These are phyloP conservation scores for Crithidia expoeki DNA, from an alignment of 208 protist genomes.

Conservation along the genomic window DNA sequence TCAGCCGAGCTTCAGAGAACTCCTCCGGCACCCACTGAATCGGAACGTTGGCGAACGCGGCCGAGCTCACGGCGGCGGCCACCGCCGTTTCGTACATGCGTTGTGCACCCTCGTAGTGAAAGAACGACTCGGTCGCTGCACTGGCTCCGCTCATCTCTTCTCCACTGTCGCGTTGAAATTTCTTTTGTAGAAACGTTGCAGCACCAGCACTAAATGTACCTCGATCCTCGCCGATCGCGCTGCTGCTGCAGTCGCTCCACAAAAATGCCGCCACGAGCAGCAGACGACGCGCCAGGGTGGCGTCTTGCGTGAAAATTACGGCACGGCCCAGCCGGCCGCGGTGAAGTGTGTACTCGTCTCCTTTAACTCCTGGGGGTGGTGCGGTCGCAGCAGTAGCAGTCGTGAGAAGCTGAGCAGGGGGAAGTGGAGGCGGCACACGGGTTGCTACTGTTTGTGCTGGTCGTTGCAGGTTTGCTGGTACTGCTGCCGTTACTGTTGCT, in stretches of 20 bases:
- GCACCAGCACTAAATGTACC: neutral
- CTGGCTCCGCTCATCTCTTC: neutral
- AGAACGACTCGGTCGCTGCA: slow-evolving; percentile 1
- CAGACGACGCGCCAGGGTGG: slow-evolving; percentile 47
- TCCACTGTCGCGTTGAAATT: too few relatives aligned
- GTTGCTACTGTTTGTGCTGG: too few relatives aligned
- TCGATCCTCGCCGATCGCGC: neutral
- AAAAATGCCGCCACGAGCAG: slow-evolving; percentile 65
- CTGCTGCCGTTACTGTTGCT: neutral
- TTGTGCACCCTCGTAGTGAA: slow-evolving; percentile 20
- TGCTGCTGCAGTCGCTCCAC: slow-evolving; percentile 23
- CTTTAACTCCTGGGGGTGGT: slow-evolving; percentile 1
- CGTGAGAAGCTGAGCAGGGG: too few relatives aligned
- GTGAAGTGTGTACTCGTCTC: slow-evolving; percentile 34
- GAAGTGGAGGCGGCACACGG: too few relatives aligned
- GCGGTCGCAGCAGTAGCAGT: too few relatives aligned
- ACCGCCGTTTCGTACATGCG: slow-evolving; percentile 51
- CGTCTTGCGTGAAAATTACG: slow-evolving; percentile 66
- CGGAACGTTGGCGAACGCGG: slow-evolving; percentile 51
- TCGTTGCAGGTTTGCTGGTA: too few relatives aligned
- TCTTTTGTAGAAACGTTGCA: neutral
- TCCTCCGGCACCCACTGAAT: slow-evolving; percentile 80
- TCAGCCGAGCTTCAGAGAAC: slow-evolving; percentile 39
- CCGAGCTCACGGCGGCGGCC: slow-evolving; percentile 50
- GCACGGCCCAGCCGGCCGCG: slow-evolving; percentile 49